Base-by-base conservation (phyloP, 345 rosid genomes). In the Jatropha curcas region DNA sequence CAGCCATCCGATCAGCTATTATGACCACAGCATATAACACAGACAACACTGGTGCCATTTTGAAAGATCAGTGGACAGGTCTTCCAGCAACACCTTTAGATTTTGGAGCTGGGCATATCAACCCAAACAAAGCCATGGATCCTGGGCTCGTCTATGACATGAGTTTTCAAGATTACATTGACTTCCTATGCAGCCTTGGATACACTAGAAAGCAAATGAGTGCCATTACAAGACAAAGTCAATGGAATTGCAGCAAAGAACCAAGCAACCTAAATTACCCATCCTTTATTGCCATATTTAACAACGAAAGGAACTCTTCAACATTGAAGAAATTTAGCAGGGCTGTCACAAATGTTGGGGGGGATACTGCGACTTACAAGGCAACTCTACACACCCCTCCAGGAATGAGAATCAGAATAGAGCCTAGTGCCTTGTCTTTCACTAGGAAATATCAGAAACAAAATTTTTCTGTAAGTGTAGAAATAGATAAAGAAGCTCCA, bases 61-160 rank as follows among this genome's bases (percentile, higher is more conserved):
- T 83, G 60, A 76, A 28, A 67, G 72, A 82, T 70, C 75, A 83
- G 58, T 1, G 1, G 20, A 41, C 30, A 9, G 74, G 1, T 1
- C 17, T 3, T 39, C 61, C 79, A 0, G 82, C 76, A 35, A 85
- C 88, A 3, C 91, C 91, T 69, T 58, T 84, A 1, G 84, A 74
- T 43, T 84, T 75, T 7, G 87, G 87, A 27, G 78, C 84, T 0
- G 83, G 84, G 14, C 84, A 82, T 25, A 74, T 82, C 33, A 58
- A 80, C 33, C 87, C 84, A 37, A 82, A 80, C 70, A 79, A 78
- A 75, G 87, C 86, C 67, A 70, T 79, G 78, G 80, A 84, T 65
- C 90, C 84, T 3, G 86, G 88, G 48, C 85, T 86, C 37, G 65
- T 81, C 17, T 86, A 77, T 34, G 84, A 84, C 61, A 10, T 82